Conservation (phyloP, 306 rosid species). For the Dalbergia oliveri region DNA sequence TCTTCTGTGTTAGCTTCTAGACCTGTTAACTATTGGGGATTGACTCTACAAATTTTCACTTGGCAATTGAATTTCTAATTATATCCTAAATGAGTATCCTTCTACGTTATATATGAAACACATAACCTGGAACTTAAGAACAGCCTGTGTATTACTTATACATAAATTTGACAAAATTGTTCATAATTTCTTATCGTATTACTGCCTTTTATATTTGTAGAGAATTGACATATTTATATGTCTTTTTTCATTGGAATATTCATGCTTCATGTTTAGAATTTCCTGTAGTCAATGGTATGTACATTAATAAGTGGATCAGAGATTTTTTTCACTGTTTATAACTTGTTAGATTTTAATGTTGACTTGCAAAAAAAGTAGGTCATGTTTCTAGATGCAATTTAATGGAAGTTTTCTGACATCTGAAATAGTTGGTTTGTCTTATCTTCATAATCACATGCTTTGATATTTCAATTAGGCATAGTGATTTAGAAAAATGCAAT, state of each 20-base stretch:
- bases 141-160: slow-evolving; percentile 15
- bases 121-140: slow-evolving; percentile 18
- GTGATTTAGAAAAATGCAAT: slow-evolving; percentile 69
- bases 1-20: slow-evolving; percentile 28
- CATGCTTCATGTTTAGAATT: slow-evolving; percentile 28
- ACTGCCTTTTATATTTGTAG: slow-evolving; percentile 9
- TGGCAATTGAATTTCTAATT: slow-evolving; percentile 24
- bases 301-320: slow-evolving; percentile 26
- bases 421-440: slow-evolving; percentile 30
- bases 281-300: slow-evolving; percentile 25
- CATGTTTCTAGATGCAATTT: slow-evolving; percentile 24
- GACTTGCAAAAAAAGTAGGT: slow-evolving; percentile 31
- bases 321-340: slow-evolving; percentile 25
- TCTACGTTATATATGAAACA: neutral
- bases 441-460: slow-evolving; percentile 42
- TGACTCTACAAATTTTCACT: slow-evolving; percentile 21
- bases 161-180: slow-evolving; percentile 35
- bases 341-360: slow-evolving; percentile 24
- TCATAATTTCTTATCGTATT: slow-evolving; percentile 5
- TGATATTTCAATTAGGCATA: slow-evolving; percentile 72
- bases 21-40: neutral
- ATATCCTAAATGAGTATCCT: slow-evolving; percentile 10
- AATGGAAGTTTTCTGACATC: slow-evolving; percentile 7
- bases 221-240: neutral
- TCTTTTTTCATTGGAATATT: slow-evolving; percentile 41